These are phyloP conservation scores for Cordyceps fumosorosea DNA, from an alignment of 2,329 filamentous ascomycete genomes.

Conservation along the genomic window DNA sequence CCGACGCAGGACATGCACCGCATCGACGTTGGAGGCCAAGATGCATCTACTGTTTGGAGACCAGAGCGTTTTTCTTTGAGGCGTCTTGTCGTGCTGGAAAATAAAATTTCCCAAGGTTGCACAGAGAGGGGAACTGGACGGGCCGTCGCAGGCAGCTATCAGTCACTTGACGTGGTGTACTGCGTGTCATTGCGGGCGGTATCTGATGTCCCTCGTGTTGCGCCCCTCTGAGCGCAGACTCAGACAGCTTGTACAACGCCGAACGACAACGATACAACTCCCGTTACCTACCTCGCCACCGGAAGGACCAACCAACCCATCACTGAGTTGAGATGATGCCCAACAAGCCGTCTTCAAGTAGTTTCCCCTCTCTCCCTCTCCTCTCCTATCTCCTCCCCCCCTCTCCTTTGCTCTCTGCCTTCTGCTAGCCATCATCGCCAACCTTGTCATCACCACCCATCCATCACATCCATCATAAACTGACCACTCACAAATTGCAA, in stretches of 20 bases:
- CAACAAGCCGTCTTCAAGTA: too few relatives aligned
- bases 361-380: background rate
- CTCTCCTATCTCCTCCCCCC: background rate
- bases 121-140: background rate
- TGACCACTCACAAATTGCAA: background rate
- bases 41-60: background rate
- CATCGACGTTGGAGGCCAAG: background rate
- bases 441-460: background rate
- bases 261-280: background rate
- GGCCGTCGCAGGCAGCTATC: background rate
- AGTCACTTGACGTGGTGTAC: conserved; percentile 7
- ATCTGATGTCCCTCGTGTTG: background rate
- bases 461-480: background rate
- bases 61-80: background rate
- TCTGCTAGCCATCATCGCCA: conserved; percentile 7
- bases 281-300: background rate
- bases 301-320: background rate
- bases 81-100: background rate
- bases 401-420: background rate
- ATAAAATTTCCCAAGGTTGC: background rate
- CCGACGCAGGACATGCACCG: background rate
- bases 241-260: background rate
- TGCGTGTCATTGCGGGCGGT: background rate
- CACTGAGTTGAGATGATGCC: too few relatives aligned
- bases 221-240: background rate